Evolutionary conservation across 192 early-diverging fungal genomes (phyloP), one percentile per base, ranked within the genome.

Genomic region (Mortierella hygrophila): DNA sequence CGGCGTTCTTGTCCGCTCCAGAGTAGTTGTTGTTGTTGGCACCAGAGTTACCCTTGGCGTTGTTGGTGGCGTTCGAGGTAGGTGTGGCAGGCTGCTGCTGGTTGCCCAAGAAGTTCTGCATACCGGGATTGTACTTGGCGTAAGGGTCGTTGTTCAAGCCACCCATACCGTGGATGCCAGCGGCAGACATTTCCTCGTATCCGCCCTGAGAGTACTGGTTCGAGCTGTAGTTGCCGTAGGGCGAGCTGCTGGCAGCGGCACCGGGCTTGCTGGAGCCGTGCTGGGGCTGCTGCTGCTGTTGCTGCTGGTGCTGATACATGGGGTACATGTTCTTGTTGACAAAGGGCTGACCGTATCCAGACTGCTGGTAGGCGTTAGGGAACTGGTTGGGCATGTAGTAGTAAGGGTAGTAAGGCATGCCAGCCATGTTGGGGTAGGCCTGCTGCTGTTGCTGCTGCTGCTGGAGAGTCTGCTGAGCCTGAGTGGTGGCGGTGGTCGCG

Each of bases 251-350:
- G 72, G 87, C 52, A 46, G n/a, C 26, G 23, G 88, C 79, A 29
- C 88, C 84, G 72, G 90, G 89, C 76, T 92, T 91, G 75, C 46
- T 87, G 40, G 89, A 82, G 80, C 89, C 87, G 3, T 88, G 82
- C 57, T 89, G 87, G 65, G 76, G 65, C 60, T 81, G 75, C 76
- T 89, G 88, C 3, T 83, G 82, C 68, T 89, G 87, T 54, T 76
- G 65, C 42, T 81, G 75, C 74, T 88, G 82, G 49, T 85, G 82
- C 55, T 90, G 89, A 81, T 97, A 97, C 93, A 95, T 95, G n/a
- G 96, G 96, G 82, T 97, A 98, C 91, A 96, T 94, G 57, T 91
- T 93, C 90, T 98, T 97, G 91, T 96, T 97, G 82, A 97, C 93
- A 83, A 96, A 97, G n/a, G 95, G 96, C 88, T 97, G 96, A 35